These are phyloP conservation scores for Iberis amara DNA, from an alignment of 441 rosid species.

Conservation along the genomic window DNA sequence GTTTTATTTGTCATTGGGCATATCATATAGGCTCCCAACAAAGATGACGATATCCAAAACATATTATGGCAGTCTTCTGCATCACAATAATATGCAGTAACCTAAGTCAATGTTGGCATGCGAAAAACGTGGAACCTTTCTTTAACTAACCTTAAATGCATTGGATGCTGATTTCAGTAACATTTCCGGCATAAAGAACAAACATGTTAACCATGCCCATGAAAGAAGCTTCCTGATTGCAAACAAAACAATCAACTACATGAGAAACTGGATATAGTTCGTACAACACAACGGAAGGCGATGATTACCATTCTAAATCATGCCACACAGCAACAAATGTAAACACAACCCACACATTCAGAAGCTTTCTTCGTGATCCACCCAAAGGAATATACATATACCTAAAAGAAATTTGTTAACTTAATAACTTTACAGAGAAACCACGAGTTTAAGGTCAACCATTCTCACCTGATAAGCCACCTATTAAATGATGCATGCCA, in stretches of 20 bases:
- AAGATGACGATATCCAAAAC: no score
- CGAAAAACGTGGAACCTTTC: not conserved
- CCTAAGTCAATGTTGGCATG: no score
- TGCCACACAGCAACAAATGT: constrained; percentile 97
- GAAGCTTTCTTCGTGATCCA: constrained; percentile 69
- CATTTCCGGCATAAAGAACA: constrained; percentile 88
- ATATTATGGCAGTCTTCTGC: no score
- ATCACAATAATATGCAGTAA: no score
- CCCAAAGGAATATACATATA: constrained; percentile 97
- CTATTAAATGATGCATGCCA: constrained; percentile 98
- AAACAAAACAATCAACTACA: constrained; percentile 32
- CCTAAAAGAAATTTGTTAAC: constrained; percentile 37
- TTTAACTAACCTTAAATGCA: constrained; percentile 45
- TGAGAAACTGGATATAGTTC: constrained; percentile 13
- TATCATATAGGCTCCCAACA: no score
- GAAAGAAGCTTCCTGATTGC: constrained; percentile 86
- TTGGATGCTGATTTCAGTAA: constrained; percentile 65
- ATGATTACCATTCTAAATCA: constrained; percentile 81
- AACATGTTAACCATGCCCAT: constrained; percentile 98
- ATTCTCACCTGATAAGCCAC: constrained; percentile 87
- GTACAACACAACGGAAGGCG: not conserved
- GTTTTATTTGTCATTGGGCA: no score
- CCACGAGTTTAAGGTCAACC: constrained; percentile 15
- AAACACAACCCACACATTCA: constrained; percentile 84
- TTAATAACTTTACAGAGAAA: constrained; percentile 2